Base-by-base conservation (phyloP, 2,329 filamentous ascomycete genomes). In the Xylaria sp. region DNA sequence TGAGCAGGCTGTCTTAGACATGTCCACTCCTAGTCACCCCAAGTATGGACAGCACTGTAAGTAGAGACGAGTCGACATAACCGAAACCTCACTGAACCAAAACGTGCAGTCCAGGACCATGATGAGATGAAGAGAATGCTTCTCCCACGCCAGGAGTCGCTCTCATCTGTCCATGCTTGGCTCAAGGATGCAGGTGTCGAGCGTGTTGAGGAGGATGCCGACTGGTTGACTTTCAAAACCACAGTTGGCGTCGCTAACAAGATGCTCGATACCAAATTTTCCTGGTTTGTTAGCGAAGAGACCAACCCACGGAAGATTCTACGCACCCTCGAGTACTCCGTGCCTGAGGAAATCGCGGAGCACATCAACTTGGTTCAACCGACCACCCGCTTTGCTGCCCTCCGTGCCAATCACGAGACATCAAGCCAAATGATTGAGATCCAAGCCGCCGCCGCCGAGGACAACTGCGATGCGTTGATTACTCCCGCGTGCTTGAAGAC, bases 111-210 rank as follows among this genome's bases (percentile, higher is more conserved):
- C 62, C 58, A 67, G 62, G 43, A 40, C 37, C 64, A 68, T n/a
- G 66, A 68, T 56, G 66, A 68, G 64, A 67, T 68, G 64, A 68
- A 68, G 62, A 57, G 64, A 29, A 68, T 68, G 66, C 64, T 68
- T 31, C 64, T 68, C 35, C 66, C 66, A 8, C 60, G 64, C 47
- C 23, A 61, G 40, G 64, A 67, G 46, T 65, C 66, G 38, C 62
- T 68, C 49, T 54, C 58, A 4, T 65, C 66, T 2, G 64, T 68
- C 37, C 54, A 63, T 43, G 13, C 66, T 41, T 68, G 66, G 66
- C 64, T 68, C 31, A 40, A 27, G 23, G 47, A 54, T 11, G 64
- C 64, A 2, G 66, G 66, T 19, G 49, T 68, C 35, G 59, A 65
- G 54, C 40, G 43, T 11, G 38, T 68, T 10, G 41, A 66, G 25